Conservation (phyloP, 2,329 filamentous ascomycete genomes). For the Exophiala mesophila region DNA sequence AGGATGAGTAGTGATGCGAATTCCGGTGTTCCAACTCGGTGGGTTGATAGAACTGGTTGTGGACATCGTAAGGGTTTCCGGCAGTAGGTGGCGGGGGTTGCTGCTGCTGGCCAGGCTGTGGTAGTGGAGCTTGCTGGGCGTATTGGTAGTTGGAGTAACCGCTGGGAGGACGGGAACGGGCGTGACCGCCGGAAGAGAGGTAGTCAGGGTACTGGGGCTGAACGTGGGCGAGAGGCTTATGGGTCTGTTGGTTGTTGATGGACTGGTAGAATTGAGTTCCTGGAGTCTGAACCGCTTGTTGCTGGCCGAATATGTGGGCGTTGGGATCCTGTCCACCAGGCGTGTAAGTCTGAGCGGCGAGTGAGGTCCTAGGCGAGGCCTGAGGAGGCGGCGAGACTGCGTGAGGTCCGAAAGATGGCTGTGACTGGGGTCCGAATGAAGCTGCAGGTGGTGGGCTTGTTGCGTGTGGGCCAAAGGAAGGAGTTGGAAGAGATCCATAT, state of each 20-base stretch:
- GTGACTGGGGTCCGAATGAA: constrained; percentile 17
- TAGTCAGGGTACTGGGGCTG: constrained; percentile 33
- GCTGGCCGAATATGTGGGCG: constrained; percentile 16
- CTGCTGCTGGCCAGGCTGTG: constrained; percentile 16
- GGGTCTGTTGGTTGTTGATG: constrained; percentile 20
- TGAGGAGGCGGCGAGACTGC: constrained; percentile 16
- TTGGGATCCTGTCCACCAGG: constrained; percentile 15
- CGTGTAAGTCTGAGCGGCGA: constrained; percentile 19
- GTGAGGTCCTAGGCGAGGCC: constrained; percentile 16
- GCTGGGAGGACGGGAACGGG: constrained; percentile 27
- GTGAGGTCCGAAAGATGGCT: constrained; percentile 20
- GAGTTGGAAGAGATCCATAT: constrained; percentile 17
- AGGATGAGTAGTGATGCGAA: constrained; percentile 34
- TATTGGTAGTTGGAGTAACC: constrained; percentile 42
- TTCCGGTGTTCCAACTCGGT: constrained; percentile 39
- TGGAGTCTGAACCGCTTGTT: constrained; percentile 24
- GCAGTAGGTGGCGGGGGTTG: constrained; percentile 1
- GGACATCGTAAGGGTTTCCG: constrained; percentile 37
- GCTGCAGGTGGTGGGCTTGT: constrained; percentile 10
- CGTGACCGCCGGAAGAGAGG: constrained; percentile 25
- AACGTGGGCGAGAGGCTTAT: constrained; percentile 30
- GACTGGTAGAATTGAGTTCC: constrained; percentile 28
- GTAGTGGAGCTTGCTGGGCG: constrained; percentile 27
- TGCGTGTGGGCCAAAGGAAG: constrained; percentile 13
- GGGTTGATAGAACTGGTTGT: constrained; percentile 44